Base-by-base conservation (phyloP, 768 basidiomycete genomes). In the Thelephora aurantiotincta region DNA sequence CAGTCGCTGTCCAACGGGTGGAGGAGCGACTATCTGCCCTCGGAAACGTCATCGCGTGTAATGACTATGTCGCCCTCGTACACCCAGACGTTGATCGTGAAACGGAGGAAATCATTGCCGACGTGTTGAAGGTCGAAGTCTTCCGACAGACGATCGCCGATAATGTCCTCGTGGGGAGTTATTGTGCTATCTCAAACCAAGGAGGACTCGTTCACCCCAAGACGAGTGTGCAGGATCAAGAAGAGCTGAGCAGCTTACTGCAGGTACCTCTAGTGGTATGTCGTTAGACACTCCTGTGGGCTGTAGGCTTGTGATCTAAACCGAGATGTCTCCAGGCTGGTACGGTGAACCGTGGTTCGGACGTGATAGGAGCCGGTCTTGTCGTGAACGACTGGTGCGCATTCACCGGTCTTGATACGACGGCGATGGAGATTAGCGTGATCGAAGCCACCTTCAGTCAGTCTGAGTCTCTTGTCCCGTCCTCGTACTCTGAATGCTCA, bases 331-430 rank as follows among this genome's bases (percentile, higher is more conserved):
- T 1, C 3, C 52, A 94, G 91, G 92, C 96, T 45, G 96, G 96
- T 19, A 98, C 96, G 2, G 91, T 99, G 51, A 99, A 98, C 66
- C 82, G 96, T 60, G 96, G 96, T 57, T 96, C 92, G 43, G 96
- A 98, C 58, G 92, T 98, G 34, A 82, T 99, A 54, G 96, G 96
- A 26, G 96, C 94, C 7, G 96, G 96, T 26, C 73, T 98, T 33
- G 91, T 99, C 48, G 96, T 98, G 49, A 99, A 99, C 58, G 96
- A 98, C 63, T 98, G 96, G 96, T 90, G 88, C 68, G 96, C 96
- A 9, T 98, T 98, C 66, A 91, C 92, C n/a, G 96, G 96, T 33
- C 73, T 96, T 23, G 96, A 99, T 60, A 98, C 96, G 51, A 99
- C 96, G n/a, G 96, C 96, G 35, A 98, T 94, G 46, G 96, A 99